Conservation (phyloP, 257 asterid species). For the Osmanthus fragrans region DNA sequence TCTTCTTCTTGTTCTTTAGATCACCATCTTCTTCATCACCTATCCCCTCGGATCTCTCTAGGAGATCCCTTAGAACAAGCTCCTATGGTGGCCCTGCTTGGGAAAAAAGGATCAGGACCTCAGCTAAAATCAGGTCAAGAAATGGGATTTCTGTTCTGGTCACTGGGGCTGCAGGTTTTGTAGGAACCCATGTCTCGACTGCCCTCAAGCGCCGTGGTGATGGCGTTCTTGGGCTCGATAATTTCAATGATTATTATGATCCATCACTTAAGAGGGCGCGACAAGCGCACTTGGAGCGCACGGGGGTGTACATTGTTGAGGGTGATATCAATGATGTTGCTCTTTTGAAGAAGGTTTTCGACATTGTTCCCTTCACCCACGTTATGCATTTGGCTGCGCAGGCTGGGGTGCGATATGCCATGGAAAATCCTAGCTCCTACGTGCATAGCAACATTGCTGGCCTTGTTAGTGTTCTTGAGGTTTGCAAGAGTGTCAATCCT, state of each 20-base stretch:
- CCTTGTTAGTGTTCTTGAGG: slow-evolving; percentile 77
- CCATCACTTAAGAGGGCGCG: slow-evolving; percentile 20
- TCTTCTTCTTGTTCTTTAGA: slow-evolving; percentile 72
- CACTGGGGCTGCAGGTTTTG: slow-evolving; percentile 54
- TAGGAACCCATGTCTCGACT: too few relatives aligned
- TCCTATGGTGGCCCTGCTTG: slow-evolving; percentile 58
- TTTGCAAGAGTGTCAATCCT: slow-evolving; percentile 79
- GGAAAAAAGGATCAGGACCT: slow-evolving; percentile 68
- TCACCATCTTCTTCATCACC: slow-evolving; percentile 65
- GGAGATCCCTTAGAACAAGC: slow-evolving; percentile 78
- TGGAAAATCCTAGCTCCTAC: slow-evolving; percentile 82
- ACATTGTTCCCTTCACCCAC: too few relatives aligned
- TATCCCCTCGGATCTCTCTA: slow-evolving; percentile 64
- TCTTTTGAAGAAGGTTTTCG: too few relatives aligned
- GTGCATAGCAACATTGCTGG: slow-evolving; percentile 98
- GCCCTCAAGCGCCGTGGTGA: too few relatives aligned
- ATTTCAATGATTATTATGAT: too few relatives aligned
- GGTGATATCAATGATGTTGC: too few relatives aligned
- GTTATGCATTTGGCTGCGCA: too few relatives aligned
- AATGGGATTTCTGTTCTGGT: slow-evolving; percentile 89
- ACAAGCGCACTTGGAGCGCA: slow-evolving; percentile 25
- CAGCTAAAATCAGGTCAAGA: slow-evolving; percentile 74
- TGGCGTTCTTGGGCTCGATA: slow-evolving; percentile 13
- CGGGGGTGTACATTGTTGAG: too few relatives aligned
- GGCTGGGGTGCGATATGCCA: too few relatives aligned